Conservation (phyloP, 768 basidiomycete species). For the Phylloporus rhodoxanthus region DNA sequence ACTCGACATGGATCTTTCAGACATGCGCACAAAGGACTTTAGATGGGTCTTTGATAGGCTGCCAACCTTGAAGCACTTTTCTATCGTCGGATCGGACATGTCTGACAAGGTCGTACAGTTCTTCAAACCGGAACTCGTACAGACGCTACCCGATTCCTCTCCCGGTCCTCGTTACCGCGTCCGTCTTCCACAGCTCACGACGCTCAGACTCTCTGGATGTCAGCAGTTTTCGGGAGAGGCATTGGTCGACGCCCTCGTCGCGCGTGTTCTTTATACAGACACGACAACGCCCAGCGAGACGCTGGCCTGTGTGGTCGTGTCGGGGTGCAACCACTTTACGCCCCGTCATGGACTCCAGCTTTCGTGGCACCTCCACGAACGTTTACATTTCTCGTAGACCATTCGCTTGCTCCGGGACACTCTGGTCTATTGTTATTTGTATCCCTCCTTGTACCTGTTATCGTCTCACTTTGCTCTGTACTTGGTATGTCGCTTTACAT, state of each 20-base stretch:
- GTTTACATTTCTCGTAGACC: conserved; percentile 24
- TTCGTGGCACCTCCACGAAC: conserved; percentile 22
- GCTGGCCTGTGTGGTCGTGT: conserved; percentile 21
- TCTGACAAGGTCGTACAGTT: conserved; percentile 63
- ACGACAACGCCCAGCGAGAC: conserved; percentile 24
- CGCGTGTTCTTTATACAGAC: conserved; percentile 42
- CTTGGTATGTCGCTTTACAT: neutral
- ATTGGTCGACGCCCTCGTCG: conserved; percentile 46
- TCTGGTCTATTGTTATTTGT: conserved; percentile 9
- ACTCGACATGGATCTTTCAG: conserved; percentile 75
- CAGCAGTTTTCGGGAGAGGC: conserved; percentile 56
- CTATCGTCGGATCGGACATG: conserved; percentile 78
- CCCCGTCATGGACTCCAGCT: conserved; percentile 18
- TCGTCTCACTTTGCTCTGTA: neutral
- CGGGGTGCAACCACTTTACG: conserved; percentile 21
- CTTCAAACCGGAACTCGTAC: conserved; percentile 39
- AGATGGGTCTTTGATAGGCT: conserved; percentile 57
- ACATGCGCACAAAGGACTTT: conserved; percentile 83
- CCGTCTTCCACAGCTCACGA: conserved; percentile 50
- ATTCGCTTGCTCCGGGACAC: neutral
- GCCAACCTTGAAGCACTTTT: conserved; percentile 51
- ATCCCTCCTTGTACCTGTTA: neutral
- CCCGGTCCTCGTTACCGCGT: conserved; percentile 27
- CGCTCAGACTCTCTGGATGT: conserved; percentile 54
- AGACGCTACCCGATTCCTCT: conserved; percentile 2